These are phyloP conservation scores for Exsudoporus frostii DNA, from an alignment of 768 basidiomycete genomes.

Conservation along the genomic window DNA sequence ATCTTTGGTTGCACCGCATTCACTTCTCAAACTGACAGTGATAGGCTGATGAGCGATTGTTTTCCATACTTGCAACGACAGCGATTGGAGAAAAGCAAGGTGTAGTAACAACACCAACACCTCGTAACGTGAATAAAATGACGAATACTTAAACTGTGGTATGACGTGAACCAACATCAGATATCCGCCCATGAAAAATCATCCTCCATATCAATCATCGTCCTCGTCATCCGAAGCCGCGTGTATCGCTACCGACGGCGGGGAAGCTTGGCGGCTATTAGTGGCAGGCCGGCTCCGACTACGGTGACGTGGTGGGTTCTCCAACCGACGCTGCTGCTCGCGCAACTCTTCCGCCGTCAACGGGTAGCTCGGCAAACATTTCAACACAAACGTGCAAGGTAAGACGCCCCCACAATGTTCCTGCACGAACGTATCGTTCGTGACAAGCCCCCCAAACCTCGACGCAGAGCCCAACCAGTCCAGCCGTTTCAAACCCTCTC, in stretches of 20 bases:
- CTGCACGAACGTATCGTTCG: constrained; percentile 43
- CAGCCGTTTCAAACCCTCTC: constrained; percentile 57
- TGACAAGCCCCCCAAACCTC: constrained; percentile 59
- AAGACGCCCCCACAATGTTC: constrained; percentile 45
- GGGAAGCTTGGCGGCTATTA: constrained; percentile 19
- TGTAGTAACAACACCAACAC: not conserved
- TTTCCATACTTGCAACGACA: not conserved
- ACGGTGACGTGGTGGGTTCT: constrained; percentile 17
- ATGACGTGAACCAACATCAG: not conserved
- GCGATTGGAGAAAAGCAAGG: not conserved
- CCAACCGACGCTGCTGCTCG: constrained; percentile 42
- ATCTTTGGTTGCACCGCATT: not conserved
- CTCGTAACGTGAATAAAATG: constrained; percentile 20
- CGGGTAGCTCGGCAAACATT: constrained; percentile 45
- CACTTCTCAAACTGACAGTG: not conserved
- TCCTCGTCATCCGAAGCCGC: constrained; percentile 12
- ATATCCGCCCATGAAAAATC: not conserved
- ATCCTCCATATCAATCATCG: constrained; percentile 7
- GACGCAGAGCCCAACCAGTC: constrained; percentile 63
- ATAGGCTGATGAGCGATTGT: not conserved
- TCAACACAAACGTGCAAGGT: constrained; percentile 60
- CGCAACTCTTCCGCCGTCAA: constrained; percentile 49
- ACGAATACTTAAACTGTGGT: constrained; percentile 23
- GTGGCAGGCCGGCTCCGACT: constrained; percentile 20
- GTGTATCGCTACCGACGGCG: constrained; percentile 12